Evolutionary conservation across 345 rosid genomes (phyloP).

Genomic region (rapeseed (Brassica napus)): DNA sequence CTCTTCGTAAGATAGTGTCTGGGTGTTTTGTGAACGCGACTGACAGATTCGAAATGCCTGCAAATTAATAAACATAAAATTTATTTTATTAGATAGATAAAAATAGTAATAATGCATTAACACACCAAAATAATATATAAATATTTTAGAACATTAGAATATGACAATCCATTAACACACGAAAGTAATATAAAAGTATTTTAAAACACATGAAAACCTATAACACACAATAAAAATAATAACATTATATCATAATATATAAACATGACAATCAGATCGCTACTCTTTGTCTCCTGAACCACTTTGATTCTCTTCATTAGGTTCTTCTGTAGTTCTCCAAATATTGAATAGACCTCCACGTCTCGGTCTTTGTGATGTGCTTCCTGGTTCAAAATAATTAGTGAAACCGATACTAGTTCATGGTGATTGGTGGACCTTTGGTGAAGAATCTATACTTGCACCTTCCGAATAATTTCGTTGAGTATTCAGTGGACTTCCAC

Average conservation of each 20-base stretch:
- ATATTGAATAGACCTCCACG: neutral
- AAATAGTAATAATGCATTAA: neutral
- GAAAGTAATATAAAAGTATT: neutral
- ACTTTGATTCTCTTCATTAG: neutral
- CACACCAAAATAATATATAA: too few species aligned
- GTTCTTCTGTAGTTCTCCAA: neutral
- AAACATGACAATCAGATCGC: neutral
- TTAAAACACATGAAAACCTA: neutral
- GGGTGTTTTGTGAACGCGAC: neutral
- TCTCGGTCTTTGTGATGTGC: neutral
- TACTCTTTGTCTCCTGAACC: neutral
- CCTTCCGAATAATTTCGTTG: too few species aligned
- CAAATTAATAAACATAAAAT: neutral
- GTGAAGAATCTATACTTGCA: too few species aligned
- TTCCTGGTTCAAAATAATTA: neutral
- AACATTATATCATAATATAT: neutral
- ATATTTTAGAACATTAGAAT: too few species aligned
- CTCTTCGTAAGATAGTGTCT: neutral
- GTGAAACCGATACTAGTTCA: too few species aligned
- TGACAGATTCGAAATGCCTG: neutral
- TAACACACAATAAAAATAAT: neutral
- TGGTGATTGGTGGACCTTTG: too few species aligned
- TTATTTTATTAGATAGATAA: neutral
- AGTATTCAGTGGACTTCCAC: too few species aligned
- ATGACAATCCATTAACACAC: too few species aligned